Conservation (phyloP, 345 rosid species). For the Eucalyptus regnans region DNA sequence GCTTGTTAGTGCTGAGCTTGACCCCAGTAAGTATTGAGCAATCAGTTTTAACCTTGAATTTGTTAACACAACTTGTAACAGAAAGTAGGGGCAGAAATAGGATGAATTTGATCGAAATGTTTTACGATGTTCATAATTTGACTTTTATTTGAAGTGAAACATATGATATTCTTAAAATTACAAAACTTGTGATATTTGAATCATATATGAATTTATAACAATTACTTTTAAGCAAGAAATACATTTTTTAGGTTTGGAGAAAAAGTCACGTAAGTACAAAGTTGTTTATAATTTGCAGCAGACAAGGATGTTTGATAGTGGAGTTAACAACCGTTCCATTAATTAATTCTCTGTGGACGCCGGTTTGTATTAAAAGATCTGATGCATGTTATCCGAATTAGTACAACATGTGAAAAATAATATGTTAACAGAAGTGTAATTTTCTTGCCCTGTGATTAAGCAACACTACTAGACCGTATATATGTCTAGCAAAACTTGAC, state of each 20-base stretch:
- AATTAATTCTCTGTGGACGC: background rate
- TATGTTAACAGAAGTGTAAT: background rate
- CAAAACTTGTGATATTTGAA: background rate
- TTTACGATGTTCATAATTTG: background rate
- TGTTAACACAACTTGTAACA: background rate
- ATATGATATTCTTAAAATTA: background rate
- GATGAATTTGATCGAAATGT: background rate
- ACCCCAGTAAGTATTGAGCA: slow-evolving; percentile 23
- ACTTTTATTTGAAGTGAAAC: background rate
- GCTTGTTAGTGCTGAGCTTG: slow-evolving; percentile 48
- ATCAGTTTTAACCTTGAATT: background rate
- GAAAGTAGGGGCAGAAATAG: background rate
- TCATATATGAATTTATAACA: background rate
- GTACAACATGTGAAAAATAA: background rate
- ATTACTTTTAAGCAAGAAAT: background rate
- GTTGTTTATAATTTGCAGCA: background rate
- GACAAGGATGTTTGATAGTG: background rate
- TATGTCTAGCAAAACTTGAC: background rate
- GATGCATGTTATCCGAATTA: background rate
- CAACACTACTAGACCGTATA: too few relatives aligned
- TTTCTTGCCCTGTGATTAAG: too few relatives aligned
- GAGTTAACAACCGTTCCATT: background rate
- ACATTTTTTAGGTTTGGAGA: background rate
- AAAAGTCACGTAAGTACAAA: background rate
- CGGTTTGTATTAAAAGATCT: background rate